phyloP scores from a whole-genome alignment of 441 rosid species.

The Aleurites moluccanus region DNA sequence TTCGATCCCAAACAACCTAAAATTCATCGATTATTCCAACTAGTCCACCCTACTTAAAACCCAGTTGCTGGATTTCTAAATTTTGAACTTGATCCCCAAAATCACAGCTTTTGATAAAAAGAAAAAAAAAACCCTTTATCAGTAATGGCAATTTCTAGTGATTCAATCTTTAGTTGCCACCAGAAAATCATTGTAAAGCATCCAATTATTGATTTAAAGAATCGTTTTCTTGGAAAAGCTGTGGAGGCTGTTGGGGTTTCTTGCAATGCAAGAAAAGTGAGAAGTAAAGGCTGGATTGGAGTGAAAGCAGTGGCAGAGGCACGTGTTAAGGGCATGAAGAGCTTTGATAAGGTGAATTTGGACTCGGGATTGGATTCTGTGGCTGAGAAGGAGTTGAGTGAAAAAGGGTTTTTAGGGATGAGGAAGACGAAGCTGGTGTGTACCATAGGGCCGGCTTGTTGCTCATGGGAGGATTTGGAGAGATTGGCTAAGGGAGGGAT shows the following conservation, averaged over 20 bases:
- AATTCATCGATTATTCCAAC: slow-evolving; percentile 1
- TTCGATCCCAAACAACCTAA: slow-evolving; percentile 25
- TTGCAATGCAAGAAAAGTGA: slow-evolving; percentile 30
- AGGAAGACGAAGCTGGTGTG: slow-evolving; percentile 81
- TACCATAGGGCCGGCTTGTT: slow-evolving; percentile 72
- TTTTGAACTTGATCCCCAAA: background rate
- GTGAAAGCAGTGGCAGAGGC: slow-evolving; percentile 38
- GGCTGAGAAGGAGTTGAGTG: slow-evolving; percentile 54
- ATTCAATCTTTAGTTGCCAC: slow-evolving; percentile 31
- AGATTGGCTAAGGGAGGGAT: slow-evolving; percentile 64
- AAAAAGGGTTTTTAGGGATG: slow-evolving; percentile 66
- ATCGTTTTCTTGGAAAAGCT: slow-evolving; percentile 23
- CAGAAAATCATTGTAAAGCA: slow-evolving; percentile 21
- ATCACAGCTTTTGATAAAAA: slow-evolving; percentile 9
- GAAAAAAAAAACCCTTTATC: background rate
- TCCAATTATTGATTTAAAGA: slow-evolving; percentile 27
- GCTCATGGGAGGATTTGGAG: slow-evolving; percentile 60
- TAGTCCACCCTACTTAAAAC: background rate
- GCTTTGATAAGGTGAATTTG: slow-evolving; percentile 20
- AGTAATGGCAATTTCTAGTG: slow-evolving; percentile 45
- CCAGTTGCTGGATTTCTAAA: background rate
- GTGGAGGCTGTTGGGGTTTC: slow-evolving; percentile 16
- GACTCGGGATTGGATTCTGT: slow-evolving; percentile 49
- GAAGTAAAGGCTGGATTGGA: slow-evolving; percentile 19
- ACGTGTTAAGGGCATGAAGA: slow-evolving; percentile 26